Evolutionary conservation across 2,329 filamentous ascomycete species (phyloP).

Genomic region (Sarocladium strictum): DNA sequence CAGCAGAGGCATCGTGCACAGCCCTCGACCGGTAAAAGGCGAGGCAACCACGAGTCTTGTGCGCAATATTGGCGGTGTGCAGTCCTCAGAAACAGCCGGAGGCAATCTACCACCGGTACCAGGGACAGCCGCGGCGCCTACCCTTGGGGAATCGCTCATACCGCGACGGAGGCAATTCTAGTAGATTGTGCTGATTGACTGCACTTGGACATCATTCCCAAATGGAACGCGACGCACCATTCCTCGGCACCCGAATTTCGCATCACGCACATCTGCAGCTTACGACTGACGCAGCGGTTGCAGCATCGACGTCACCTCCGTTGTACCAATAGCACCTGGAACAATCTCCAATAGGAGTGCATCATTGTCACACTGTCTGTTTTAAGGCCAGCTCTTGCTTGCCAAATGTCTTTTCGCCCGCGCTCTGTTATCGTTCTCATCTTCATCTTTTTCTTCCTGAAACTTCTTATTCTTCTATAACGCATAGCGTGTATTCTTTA

Average conservation of each 20-base stretch:
- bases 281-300: too few relatives aligned
- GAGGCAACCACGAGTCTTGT: slow-evolving; percentile 27
- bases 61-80: slow-evolving; percentile 22
- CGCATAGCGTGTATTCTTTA: slow-evolving; percentile 4
- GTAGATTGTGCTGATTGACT: background rate
- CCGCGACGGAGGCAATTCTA: background rate
- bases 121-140: background rate
- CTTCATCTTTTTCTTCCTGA: too few relatives aligned
- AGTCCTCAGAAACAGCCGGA: slow-evolving; percentile 12
- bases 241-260: too few relatives aligned
- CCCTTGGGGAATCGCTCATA: background rate
- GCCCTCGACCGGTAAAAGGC: slow-evolving; percentile 38
- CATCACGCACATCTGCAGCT: too few relatives aligned
- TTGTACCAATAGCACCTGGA: too few relatives aligned
- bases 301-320: too few relatives aligned
- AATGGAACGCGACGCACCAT: too few relatives aligned
- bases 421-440: background rate
- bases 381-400: background rate
- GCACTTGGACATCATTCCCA: background rate
- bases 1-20: slow-evolving; percentile 22
- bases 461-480: background rate
- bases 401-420: background rate
- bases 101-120: slow-evolving; percentile 1
- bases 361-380: too few relatives aligned
- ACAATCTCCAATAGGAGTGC: too few relatives aligned